Evolutionary conservation across 768 basidiomycete species (phyloP).

Genomic region (Mycena epipterygia): DNA sequence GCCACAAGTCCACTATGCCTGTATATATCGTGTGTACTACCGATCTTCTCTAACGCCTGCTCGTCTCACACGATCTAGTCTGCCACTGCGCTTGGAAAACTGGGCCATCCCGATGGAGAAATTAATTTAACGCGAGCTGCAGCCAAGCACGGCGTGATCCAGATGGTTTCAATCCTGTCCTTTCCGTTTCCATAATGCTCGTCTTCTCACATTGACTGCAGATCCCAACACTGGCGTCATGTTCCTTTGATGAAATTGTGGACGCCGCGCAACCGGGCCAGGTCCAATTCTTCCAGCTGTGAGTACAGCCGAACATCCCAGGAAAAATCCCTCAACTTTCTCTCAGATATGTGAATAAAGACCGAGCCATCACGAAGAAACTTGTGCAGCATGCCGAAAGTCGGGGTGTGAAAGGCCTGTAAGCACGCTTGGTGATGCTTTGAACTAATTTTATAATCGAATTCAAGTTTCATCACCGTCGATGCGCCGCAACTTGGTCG

Average conservation of each 20-base stretch:
- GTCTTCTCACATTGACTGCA: slow-evolving; percentile 44
- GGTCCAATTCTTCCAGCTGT: slow-evolving; percentile 90
- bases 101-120: slow-evolving; percentile 87
- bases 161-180: slow-evolving; percentile 54
- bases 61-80: slow-evolving; percentile 53
- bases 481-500: slow-evolving; percentile 93
- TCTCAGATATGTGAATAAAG: slow-evolving; percentile 89
- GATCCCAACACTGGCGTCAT: slow-evolving; percentile 97
- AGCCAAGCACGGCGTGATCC: slow-evolving; percentile 72
- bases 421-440: not conserved
- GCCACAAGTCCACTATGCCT: slow-evolving; percentile 81
- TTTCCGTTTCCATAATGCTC: not conserved
- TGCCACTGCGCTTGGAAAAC: slow-evolving; percentile 89
- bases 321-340: not conserved
- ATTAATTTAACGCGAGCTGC: slow-evolving; percentile 82
- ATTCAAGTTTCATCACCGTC: slow-evolving; percentile 81
- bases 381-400: slow-evolving; percentile 92
- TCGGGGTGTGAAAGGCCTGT: slow-evolving; percentile 92
- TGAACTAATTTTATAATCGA: not conserved
- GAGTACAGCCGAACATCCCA: slow-evolving; percentile 36
- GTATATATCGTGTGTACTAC: slow-evolving; percentile 77
- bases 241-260: slow-evolving; percentile 95
- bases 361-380: slow-evolving; percentile 86
- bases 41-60: not conserved
- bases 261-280: slow-evolving; percentile 87